A percentile compares a stretch with the other conserved stretches of the same genome.
phyloP scores from a whole-genome alignment of 768 basidiomycete genomes.

The Pisolithus sp. region DNA sequence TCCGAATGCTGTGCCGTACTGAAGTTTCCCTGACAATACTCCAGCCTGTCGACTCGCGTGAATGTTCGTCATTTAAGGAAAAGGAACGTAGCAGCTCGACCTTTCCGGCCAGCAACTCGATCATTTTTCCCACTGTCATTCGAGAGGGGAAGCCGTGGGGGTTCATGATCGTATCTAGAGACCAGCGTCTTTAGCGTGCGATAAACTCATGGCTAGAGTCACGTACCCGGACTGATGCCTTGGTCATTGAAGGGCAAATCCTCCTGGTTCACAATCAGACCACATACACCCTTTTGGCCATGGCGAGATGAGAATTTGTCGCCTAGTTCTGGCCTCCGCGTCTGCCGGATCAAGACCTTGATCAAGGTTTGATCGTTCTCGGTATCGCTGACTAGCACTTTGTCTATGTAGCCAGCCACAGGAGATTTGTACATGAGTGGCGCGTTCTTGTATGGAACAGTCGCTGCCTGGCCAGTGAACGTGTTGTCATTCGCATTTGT shows the following conservation, averaged over 20 bases:
- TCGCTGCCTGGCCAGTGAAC: constrained; percentile 76
- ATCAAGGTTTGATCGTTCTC: constrained; percentile 95
- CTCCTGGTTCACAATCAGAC: constrained; percentile 96
- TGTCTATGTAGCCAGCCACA: constrained; percentile 91
- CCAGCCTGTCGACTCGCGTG: constrained; percentile 56
- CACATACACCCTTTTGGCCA: constrained; percentile 98
- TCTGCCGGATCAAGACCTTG: constrained; percentile 96
- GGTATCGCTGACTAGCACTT: constrained; percentile 94
- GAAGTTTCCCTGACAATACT: constrained; percentile 80
- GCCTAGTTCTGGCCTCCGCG: constrained; percentile 90
- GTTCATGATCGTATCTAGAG: constrained; percentile 95
- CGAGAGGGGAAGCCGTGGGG: constrained; percentile 99
- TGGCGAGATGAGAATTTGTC: constrained; percentile 99
- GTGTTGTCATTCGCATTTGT: constrained; percentile 90
- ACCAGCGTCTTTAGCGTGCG: constrained; percentile 9
- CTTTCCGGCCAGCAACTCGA: constrained; percentile 94
- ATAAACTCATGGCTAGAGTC: neutral
- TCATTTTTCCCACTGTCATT: constrained; percentile 99
- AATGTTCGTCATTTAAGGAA: neutral
- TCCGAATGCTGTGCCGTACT: constrained; percentile 95
- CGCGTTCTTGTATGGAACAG: constrained; percentile 85
- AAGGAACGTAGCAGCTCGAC: constrained; percentile 28
- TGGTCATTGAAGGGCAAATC: constrained; percentile 99
- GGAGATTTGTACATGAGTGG: constrained; percentile 94
- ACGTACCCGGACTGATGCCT: constrained; percentile 82